phyloP scores from a whole-genome alignment of 2,329 filamentous ascomycete genomes.

The Cladosporium colombiae region DNA sequence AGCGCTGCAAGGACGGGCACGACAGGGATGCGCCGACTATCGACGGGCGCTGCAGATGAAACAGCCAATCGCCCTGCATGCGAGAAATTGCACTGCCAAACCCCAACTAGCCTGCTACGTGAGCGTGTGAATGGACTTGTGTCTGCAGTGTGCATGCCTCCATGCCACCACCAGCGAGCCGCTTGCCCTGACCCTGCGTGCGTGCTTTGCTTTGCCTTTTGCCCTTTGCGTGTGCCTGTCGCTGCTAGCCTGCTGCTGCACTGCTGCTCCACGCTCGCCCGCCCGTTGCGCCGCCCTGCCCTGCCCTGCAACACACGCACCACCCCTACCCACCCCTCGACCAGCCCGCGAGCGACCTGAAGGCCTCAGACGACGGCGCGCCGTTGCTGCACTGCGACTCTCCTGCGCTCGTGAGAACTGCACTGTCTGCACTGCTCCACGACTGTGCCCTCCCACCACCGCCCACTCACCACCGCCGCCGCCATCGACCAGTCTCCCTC shows the following conservation, averaged over 20 bases:
- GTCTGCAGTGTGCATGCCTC: background rate
- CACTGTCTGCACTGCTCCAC: background rate
- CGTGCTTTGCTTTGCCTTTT: background rate
- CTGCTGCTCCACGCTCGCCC: background rate
- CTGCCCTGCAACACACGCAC: slow-evolving; percentile 5
- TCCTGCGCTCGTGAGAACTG: background rate
- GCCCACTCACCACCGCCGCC: slow-evolving; percentile 8
- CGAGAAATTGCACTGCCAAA: slow-evolving; percentile 13
- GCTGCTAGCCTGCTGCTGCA: background rate
- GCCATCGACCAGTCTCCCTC: slow-evolving; percentile 14
- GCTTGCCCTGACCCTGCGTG: background rate
- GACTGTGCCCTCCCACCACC: background rate
- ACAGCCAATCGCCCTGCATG: slow-evolving; percentile 15
- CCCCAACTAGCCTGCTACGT: background rate
- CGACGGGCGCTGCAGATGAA: slow-evolving; percentile 9
- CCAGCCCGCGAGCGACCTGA: background rate
- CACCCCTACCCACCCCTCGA: slow-evolving; percentile 1
- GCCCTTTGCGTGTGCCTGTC: background rate
- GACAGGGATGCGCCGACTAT: slow-evolving; percentile 8
- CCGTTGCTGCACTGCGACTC: background rate
- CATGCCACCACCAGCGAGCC: slow-evolving; percentile 1
- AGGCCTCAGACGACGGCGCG: slow-evolving; percentile 15
- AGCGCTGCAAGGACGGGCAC: slow-evolving; percentile 2
- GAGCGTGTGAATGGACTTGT: background rate
- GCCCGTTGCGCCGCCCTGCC: background rate